Evolutionary conservation across 768 basidiomycete species (phyloP).

Genomic region (Suillus sp.): DNA sequence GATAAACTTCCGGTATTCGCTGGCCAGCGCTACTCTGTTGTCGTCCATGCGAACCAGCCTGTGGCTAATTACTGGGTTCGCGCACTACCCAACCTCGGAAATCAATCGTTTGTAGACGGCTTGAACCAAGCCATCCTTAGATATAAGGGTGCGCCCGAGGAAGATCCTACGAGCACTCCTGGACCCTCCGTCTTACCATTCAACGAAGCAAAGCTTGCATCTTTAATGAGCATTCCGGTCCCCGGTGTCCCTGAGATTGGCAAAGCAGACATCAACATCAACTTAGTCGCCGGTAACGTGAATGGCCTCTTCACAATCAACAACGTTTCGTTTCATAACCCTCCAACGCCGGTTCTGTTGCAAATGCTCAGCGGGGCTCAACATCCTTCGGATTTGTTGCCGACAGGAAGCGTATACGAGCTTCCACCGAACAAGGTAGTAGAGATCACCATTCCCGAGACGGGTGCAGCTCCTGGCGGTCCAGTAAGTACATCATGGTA

Average conservation of each 20-base stretch:
- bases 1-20: slow-evolving; percentile 46
- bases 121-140: slow-evolving; percentile 44
- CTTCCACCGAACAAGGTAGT: slow-evolving; percentile 50
- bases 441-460: slow-evolving; percentile 48
- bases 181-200: slow-evolving; percentile 23
- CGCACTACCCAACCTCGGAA: slow-evolving; percentile 32
- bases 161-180: slow-evolving; percentile 38
- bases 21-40: slow-evolving; percentile 44
- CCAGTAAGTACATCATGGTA: slow-evolving; percentile 26
- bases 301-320: slow-evolving; percentile 32
- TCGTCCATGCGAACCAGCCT: slow-evolving; percentile 39
- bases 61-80: slow-evolving; percentile 48
- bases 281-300: slow-evolving; percentile 23
- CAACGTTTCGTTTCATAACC: slow-evolving; percentile 37
- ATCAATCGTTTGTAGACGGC: slow-evolving; percentile 35
- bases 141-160: slow-evolving; percentile 36
- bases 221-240: slow-evolving; percentile 29
- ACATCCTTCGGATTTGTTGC: slow-evolving; percentile 52
- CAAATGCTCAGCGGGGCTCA: slow-evolving; percentile 59
- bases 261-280: slow-evolving; percentile 35
- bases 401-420: slow-evolving; percentile 46
- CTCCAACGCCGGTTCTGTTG: slow-evolving; percentile 53
- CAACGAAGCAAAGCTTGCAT: slow-evolving; percentile 37
- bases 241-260: slow-evolving; percentile 36
- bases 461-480: slow-evolving; percentile 31